Percentiles rank a stretch among this genome's conserved stretches.
phyloP scores from a whole-genome alignment of 164 flowering plant genomes.

The Echeveria elegans region DNA sequence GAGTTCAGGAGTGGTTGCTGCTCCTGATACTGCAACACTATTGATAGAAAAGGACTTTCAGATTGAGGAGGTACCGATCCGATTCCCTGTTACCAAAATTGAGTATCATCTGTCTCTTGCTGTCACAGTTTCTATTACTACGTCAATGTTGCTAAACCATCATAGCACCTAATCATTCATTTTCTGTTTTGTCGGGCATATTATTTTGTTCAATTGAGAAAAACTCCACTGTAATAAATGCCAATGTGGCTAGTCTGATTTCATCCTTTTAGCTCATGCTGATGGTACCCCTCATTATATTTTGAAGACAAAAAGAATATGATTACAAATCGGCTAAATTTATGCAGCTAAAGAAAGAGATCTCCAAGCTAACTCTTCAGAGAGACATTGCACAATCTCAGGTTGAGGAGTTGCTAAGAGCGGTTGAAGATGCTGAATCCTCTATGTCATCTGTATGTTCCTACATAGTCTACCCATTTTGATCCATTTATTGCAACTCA shows the following conservation, averaged over 20 bases:
- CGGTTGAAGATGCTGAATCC: constrained; percentile 9
- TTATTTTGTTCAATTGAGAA: neutral
- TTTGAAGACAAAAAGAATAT: too few species aligned
- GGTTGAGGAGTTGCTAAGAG: constrained; percentile 8
- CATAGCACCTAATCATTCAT: neutral
- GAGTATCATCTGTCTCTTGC: neutral
- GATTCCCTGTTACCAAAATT: neutral
- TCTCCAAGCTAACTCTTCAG: constrained; percentile 10
- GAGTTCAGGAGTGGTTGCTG: constrained; percentile 4
- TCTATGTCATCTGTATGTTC: constrained; percentile 7
- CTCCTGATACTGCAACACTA: constrained; percentile 3
- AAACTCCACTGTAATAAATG: neutral
- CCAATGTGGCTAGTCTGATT: neutral
- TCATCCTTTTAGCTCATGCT: neutral
- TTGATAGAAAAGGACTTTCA: constrained; percentile 6
- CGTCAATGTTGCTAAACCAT: neutral
- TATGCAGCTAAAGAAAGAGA: constrained; percentile 10
- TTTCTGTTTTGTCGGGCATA: neutral
- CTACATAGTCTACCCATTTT: neutral
- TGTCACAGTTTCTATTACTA: neutral
- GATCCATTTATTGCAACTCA: neutral
- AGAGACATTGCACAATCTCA: constrained; percentile 10
- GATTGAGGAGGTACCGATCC: constrained; percentile 2
- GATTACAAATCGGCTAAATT: too few species aligned
- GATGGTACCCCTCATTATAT: neutral